Evolutionary conservation across 495 filamentous ascomycete genomes (phyloP).

Genomic region (Recurvomyces mirabilis): DNA sequence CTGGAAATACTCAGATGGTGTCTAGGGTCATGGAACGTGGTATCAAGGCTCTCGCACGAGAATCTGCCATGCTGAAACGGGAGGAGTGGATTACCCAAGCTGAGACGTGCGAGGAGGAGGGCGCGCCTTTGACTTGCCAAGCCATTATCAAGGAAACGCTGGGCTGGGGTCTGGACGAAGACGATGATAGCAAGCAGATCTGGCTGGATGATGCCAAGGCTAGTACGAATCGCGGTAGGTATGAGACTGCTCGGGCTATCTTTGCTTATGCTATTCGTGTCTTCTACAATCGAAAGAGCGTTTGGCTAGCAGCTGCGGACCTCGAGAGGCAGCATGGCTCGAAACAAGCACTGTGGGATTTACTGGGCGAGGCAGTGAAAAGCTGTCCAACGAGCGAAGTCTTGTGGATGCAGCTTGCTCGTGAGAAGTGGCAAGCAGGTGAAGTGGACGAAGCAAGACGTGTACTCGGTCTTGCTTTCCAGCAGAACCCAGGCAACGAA

Average conservation of each 20-base stretch:
- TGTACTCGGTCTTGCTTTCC: conserved; percentile 78
- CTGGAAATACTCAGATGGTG: conserved; percentile 58
- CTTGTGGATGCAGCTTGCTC: conserved; percentile 93
- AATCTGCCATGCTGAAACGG: conserved; percentile 89
- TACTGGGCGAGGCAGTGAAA: conserved; percentile 87
- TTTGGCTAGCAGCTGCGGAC: conserved; percentile 84
- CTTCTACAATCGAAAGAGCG: conserved; percentile 68
- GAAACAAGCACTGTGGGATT: conserved; percentile 67
- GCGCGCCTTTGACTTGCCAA: conserved; percentile 71
- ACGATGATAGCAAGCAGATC: conserved; percentile 88
- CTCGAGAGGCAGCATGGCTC: conserved; percentile 83
- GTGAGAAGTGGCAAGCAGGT: conserved; percentile 81
- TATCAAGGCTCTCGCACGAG: conserved; percentile 75
- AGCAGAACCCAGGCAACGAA: conserved; percentile 88
- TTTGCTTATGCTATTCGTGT: conserved; percentile 82
- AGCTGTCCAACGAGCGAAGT: conserved; percentile 79
- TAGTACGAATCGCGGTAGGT: conserved; percentile 64
- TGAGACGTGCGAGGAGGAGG: conserved; percentile 89
- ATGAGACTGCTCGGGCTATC: conserved; percentile 84
- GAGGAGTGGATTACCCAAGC: conserved; percentile 96
- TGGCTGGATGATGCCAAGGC: conserved; percentile 87
- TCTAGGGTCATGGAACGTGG: conserved; percentile 85
- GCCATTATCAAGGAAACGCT: conserved; percentile 88
- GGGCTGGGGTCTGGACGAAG: conserved; percentile 87
- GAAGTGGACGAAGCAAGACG: conserved; percentile 73